Conservation (phyloP, 805 yeast species). For the Lachancea waltii region DNA sequence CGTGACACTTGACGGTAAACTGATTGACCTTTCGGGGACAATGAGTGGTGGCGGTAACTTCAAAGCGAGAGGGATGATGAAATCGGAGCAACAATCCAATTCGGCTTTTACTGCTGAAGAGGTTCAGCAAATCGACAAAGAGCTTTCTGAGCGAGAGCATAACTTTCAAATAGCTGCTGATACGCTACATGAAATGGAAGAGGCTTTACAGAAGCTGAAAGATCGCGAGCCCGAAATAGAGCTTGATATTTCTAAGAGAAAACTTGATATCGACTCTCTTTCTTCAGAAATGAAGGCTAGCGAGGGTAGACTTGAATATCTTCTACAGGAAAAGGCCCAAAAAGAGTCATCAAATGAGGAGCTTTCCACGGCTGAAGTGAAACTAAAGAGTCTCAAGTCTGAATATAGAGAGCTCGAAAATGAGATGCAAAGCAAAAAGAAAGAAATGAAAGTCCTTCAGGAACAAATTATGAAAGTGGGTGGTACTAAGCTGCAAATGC, state of each 20-base stretch:
- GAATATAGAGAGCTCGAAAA: constrained; percentile 43
- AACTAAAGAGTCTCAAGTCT: constrained; percentile 31
- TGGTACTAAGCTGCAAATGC: constrained; percentile 75
- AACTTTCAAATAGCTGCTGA: constrained; percentile 44
- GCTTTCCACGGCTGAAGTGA: constrained; percentile 33
- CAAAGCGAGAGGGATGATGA: constrained; percentile 72
- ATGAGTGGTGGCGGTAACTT: constrained; percentile 92
- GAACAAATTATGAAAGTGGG: constrained; percentile 85
- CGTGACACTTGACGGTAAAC: constrained; percentile 86
- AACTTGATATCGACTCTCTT: constrained; percentile 59
- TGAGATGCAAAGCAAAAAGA: constrained; percentile 46
- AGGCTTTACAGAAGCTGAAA: constrained; percentile 48
- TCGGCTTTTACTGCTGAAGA: constrained; percentile 45
- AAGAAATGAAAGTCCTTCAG: constrained; percentile 54
- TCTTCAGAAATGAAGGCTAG: constrained; percentile 47
- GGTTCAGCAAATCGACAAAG: constrained; percentile 46
- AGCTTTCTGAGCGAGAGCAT: constrained; percentile 47
- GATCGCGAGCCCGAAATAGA: constrained; percentile 70
- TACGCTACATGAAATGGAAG: constrained; percentile 53
- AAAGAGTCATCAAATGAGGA: constrained; percentile 31
- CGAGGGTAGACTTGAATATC: constrained; percentile 37
- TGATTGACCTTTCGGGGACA: constrained; percentile 90
- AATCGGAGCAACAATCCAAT: constrained; percentile 31
- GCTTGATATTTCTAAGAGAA: constrained; percentile 47
- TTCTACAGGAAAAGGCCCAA: constrained; percentile 17